Evolutionary conservation across 1,284 basidiomycete genomes (phyloP), one percentile per base, ranked within the genome.

Genomic region (Moesziomyces globuligerus): DNA sequence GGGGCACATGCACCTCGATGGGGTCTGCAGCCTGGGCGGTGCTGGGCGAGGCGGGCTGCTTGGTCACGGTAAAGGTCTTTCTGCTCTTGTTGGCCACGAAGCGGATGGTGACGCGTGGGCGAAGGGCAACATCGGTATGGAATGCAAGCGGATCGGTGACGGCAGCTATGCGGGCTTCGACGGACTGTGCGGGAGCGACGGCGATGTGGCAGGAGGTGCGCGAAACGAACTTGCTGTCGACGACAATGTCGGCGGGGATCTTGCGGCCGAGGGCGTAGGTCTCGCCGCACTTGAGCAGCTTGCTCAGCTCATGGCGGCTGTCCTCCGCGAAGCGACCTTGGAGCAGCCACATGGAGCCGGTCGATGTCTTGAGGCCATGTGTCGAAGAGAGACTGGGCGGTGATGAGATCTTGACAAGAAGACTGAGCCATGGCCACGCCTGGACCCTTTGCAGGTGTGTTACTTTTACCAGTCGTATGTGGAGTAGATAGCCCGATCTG

Each of bases 201-300:
- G 49, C 47, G 46, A 77, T 53, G 45, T 58, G 57, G 25, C 65
- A 71, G 8, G 67, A 69, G 7, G 46, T 50, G 8, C 70, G 64
- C 6, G 62, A 68, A 40, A 77, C 71, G 15, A 67, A 72, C 53
- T 77, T 77, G 65, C 67, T 70, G 15, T 66, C 64, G 34, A 77
- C 49, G 58, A 77, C 56, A 21, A 77, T 67, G 53, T 75, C 69
- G 24, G 75, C 75, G 20, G 75, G 75, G 28, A 62, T 65, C 54
- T 75, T 77, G 47, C 75, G 64, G 17, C 75, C 75, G 41, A 77
- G 47, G 36, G 48, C 55, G 46, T 77, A 77, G n/a, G 64, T 53
- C 32, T 62, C 46, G n/a, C 68, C 69, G 23, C 62, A 73, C 46
- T 73, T 75, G 66, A 77, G 57, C 9, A 71, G 40, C 40, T 75